These are phyloP conservation scores for Alternaria tenuissima DNA, from an alignment of 2,329 filamentous ascomycete species.

Conservation along the genomic window DNA sequence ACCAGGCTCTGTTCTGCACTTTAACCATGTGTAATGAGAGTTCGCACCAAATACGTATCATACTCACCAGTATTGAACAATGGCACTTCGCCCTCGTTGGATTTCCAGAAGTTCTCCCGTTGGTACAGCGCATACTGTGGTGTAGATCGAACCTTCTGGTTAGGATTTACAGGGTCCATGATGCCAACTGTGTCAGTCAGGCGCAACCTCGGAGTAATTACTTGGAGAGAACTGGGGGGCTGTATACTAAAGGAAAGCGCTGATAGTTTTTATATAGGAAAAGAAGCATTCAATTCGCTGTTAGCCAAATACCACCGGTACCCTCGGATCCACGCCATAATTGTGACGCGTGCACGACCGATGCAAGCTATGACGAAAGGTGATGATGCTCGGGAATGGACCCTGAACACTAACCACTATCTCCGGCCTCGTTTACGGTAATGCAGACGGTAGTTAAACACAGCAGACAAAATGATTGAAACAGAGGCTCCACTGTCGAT, in stretches of 20 bases:
- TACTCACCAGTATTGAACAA: constrained; percentile 61
- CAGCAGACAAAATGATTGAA: neutral
- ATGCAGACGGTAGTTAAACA: neutral
- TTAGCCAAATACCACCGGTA: neutral
- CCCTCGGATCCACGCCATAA: constrained; percentile 6
- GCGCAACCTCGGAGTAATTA: neutral
- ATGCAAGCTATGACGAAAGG: constrained; percentile 17
- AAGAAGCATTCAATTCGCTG: neutral
- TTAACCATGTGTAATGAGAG: neutral
- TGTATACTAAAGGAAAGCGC: neutral
- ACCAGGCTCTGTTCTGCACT: constrained; percentile 56
- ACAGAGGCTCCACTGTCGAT: neutral
- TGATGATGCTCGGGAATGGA: constrained; percentile 14
- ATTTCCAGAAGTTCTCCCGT: constrained; percentile 63
- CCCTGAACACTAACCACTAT: constrained; percentile 10
- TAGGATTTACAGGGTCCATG: constrained; percentile 62
- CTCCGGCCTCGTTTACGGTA: constrained; percentile 5
- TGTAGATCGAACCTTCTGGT: constrained; percentile 59
- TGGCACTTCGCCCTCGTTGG: constrained; percentile 59
- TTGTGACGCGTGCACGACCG: constrained; percentile 16
- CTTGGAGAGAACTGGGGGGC: neutral
- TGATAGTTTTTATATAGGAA: neutral
- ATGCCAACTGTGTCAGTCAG: neutral
- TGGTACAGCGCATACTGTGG: constrained; percentile 65
- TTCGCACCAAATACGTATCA: neutral